Conservation (phyloP, 2,329 filamentous ascomycete genomes). For the Colletotrichum spaethianum region DNA sequence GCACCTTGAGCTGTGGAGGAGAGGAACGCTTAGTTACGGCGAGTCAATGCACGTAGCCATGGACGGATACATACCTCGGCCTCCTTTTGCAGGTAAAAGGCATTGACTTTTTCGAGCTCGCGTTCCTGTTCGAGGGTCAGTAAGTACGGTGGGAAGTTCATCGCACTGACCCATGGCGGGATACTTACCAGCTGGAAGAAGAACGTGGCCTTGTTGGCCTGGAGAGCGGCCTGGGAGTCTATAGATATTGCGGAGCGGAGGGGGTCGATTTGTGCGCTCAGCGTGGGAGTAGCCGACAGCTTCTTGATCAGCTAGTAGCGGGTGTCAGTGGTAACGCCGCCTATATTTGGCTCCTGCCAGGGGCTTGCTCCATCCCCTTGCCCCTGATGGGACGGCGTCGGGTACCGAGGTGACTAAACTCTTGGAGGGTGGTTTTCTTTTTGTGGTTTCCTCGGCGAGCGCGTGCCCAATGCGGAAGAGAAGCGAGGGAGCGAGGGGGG, state of each 20-base stretch:
- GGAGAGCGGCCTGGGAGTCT: slow-evolving; percentile 90
- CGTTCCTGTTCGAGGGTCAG: slow-evolving; percentile 80
- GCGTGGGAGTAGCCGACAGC: slow-evolving; percentile 90
- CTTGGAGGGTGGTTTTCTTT: slow-evolving; percentile 6
- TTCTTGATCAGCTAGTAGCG: slow-evolving; percentile 91
- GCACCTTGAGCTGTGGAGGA: slow-evolving; percentile 84
- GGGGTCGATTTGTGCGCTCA: slow-evolving; percentile 81
- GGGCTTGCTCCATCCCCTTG: slow-evolving; percentile 34
- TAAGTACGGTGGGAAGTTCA: slow-evolving; percentile 45
- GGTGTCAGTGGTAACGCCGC: slow-evolving; percentile 49
- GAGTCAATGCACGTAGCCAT: slow-evolving; percentile 11
- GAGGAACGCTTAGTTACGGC: slow-evolving; percentile 8
- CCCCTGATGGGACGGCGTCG: slow-evolving; percentile 33
- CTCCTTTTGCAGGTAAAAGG: slow-evolving; percentile 97
- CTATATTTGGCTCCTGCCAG: slow-evolving; percentile 37
- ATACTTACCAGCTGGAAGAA: slow-evolving; percentile 92
- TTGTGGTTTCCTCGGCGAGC: slow-evolving; percentile 18
- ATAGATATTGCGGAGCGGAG: slow-evolving; percentile 61
- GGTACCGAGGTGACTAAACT: slow-evolving; percentile 34
- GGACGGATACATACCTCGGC: slow-evolving; percentile 78
- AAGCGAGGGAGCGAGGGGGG: slow-evolving; percentile 6
- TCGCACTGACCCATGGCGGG: slow-evolving; percentile 37
- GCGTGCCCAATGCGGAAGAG: slow-evolving; percentile 13
- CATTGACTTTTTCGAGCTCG: slow-evolving; percentile 98
- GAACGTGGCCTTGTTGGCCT: slow-evolving; percentile 98